Evolutionary conservation across 768 basidiomycete genomes (phyloP).

Genomic region (Nidula microcarpa): DNA sequence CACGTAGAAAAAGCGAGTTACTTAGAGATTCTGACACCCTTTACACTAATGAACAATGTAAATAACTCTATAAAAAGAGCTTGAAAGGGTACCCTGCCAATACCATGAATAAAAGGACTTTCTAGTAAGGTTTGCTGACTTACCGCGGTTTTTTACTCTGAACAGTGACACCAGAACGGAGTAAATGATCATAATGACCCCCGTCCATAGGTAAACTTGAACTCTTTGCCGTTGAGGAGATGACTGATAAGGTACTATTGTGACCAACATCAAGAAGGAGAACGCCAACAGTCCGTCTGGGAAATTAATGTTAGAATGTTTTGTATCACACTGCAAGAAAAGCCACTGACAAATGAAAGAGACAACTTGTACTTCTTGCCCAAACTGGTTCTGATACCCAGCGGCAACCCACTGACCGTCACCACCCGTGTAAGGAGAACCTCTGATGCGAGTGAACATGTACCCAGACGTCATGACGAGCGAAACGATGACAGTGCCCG

Average conservation of each 20-base stretch:
- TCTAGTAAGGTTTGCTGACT: slow-evolving; percentile 11
- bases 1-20: too few species aligned
- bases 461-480: slow-evolving; percentile 89
- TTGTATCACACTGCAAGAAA: background rate
- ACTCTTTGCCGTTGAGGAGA: slow-evolving; percentile 74
- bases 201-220: slow-evolving; percentile 89
- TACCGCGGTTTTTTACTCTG: slow-evolving; percentile 87
- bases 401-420: slow-evolving; percentile 79
- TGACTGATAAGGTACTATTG: slow-evolving; percentile 76
- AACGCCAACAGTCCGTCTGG: slow-evolving; percentile 83
- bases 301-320: slow-evolving; percentile 5
- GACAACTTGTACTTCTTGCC: slow-evolving; percentile 89
- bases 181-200: slow-evolving; percentile 78
- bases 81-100: slow-evolving; percentile 75
- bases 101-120: background rate
- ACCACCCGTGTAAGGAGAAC: slow-evolving; percentile 61
- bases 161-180: slow-evolving; percentile 85
- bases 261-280: slow-evolving; percentile 74
- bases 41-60: background rate
- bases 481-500: slow-evolving; percentile 49
- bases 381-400: slow-evolving; percentile 88
- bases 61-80: slow-evolving; percentile 50
- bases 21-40: background rate
- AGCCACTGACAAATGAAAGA: slow-evolving; percentile 73
- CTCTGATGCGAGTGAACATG: slow-evolving; percentile 96